These are phyloP conservation scores for Straminergon stramineum DNA, from an alignment of 225 moss, liverwort and hornwort genomes.

Conservation along the genomic window DNA sequence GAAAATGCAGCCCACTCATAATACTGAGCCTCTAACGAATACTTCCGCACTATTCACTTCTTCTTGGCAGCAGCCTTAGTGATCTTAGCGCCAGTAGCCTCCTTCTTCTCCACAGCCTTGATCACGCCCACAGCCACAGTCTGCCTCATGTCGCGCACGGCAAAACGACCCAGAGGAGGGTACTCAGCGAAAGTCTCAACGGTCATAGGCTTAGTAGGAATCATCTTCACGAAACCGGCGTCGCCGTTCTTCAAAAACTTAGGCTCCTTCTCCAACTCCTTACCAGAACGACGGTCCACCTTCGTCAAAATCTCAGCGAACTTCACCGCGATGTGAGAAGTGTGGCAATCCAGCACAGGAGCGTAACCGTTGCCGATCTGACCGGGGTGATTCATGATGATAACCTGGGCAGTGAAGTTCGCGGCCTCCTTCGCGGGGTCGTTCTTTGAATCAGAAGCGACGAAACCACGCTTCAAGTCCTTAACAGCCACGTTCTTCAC, in stretches of 20 bases:
- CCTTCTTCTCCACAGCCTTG: slow-evolving; percentile 61
- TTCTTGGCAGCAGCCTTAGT: slow-evolving; percentile 39
- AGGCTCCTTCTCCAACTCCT: neutral
- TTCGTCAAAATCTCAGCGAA: neutral
- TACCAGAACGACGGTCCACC: neutral
- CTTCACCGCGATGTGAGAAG: neutral
- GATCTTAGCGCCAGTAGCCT: slow-evolving; percentile 32
- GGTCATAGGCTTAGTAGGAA: neutral
- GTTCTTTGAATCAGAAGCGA: slow-evolving; percentile 52
- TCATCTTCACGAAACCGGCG: neutral
- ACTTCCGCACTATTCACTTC: slow-evolving; percentile 17
- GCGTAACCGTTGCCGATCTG: slow-evolving; percentile 47
- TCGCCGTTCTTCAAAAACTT: neutral
- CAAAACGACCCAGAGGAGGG: slow-evolving; percentile 42
- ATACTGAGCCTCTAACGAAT: too few species aligned
- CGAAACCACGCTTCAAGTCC: slow-evolving; percentile 47
- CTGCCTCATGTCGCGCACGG: slow-evolving; percentile 28
- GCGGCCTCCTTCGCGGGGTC: slow-evolving; percentile 57
- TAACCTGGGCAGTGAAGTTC: slow-evolving; percentile 49
- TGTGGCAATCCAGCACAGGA: neutral
- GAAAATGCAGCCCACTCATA: neutral
- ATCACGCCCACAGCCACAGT: slow-evolving; percentile 29
- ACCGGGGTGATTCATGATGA: slow-evolving; percentile 64
- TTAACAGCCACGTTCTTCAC: slow-evolving; percentile 39
- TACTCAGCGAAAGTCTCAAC: slow-evolving; percentile 51